phyloP scores from a whole-genome alignment of 306 rosid species.

The Astragalus membranaceus region DNA sequence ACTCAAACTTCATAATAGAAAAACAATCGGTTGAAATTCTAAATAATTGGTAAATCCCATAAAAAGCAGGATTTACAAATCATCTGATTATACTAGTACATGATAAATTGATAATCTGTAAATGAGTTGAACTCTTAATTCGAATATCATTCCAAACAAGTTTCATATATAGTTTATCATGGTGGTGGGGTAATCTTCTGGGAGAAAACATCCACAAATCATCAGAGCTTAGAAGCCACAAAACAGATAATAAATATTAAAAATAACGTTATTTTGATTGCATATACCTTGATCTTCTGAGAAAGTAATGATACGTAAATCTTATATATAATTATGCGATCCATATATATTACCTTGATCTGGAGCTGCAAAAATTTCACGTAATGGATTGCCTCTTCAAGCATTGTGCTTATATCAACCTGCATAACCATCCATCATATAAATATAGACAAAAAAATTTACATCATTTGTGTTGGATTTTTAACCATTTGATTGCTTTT shows the following conservation, averaged over 20 bases:
- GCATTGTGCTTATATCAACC: slow-evolving; percentile 98
- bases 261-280: neutral
- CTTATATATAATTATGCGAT: neutral
- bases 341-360: slow-evolving; percentile 69
- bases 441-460: no score
- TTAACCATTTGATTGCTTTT: no score
- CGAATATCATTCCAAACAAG: neutral
- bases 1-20: neutral
- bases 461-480: no score
- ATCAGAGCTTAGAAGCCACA: slow-evolving; percentile 84
- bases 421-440: slow-evolving; percentile 13
- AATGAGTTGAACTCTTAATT: neutral
- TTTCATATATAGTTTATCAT: slow-evolving; percentile 15
- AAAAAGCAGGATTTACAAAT: slow-evolving; percentile 12
- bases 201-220: slow-evolving; percentile 92
- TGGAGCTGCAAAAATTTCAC: slow-evolving; percentile 90
- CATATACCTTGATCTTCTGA: neutral
- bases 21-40: neutral
- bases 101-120: neutral
- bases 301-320: neutral
- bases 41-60: slow-evolving; percentile 11
- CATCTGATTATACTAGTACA: neutral
- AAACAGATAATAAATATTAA: neutral
- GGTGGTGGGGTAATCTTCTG: slow-evolving; percentile 36
- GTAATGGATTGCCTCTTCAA: slow-evolving; percentile 83